phyloP scores from a whole-genome alignment of 345 rosid species.

The Gossypium stocksii region DNA sequence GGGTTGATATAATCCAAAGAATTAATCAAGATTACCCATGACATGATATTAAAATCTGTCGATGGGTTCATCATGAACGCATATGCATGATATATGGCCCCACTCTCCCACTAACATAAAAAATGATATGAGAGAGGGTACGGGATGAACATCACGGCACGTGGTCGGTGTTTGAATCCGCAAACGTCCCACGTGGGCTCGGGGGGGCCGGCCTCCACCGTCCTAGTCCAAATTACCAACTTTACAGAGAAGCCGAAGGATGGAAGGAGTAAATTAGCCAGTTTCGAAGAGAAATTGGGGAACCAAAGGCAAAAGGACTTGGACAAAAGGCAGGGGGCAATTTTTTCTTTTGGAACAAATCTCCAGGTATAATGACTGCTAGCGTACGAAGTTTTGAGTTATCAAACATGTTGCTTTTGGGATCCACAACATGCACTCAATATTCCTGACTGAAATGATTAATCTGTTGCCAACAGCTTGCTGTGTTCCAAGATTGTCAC shows the following conservation, averaged over 20 bases:
- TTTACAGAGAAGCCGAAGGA: neutral
- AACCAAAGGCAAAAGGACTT: neutral
- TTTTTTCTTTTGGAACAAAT: neutral
- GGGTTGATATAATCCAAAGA: neutral
- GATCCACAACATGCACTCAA: slow-evolving; percentile 4
- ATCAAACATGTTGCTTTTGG: neutral
- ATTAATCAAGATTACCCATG: neutral
- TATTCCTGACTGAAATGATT: neutral
- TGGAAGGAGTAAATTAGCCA: neutral
- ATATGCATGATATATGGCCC: neutral
- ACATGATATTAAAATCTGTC: neutral
- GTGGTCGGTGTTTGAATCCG: neutral
- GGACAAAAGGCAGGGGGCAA: neutral
- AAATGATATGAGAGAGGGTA: neutral
- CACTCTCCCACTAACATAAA: neutral
- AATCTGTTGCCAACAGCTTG: neutral
- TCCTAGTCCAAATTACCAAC: neutral
- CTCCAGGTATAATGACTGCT: slow-evolving; percentile 21
- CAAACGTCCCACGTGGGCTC: neutral
- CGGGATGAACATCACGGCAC: neutral
- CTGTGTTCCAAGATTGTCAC: neutral
- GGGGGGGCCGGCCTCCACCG: neutral
- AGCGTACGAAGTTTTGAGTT: slow-evolving; percentile 35
- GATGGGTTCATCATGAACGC: neutral
- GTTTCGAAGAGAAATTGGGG: neutral